These are phyloP conservation scores for Postia placenta DNA, from an alignment of 768 basidiomycete species.

Conservation along the genomic window DNA sequence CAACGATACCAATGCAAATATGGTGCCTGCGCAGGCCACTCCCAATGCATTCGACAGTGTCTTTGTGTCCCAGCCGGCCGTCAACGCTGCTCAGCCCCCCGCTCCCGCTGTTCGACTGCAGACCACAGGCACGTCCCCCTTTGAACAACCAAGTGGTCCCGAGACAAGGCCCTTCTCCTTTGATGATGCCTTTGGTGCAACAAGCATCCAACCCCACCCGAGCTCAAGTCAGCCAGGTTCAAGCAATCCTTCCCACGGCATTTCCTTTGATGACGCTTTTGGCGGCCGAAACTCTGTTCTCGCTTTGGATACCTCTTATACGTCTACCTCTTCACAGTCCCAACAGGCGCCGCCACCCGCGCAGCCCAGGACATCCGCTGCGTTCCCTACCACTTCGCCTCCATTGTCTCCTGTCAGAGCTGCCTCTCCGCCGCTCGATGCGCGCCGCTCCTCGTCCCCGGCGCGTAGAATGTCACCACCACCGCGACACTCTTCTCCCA, in stretches of 20 bases:
- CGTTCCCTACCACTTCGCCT: slow-evolving; percentile 35
- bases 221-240: slow-evolving; percentile 7
- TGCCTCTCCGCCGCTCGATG: slow-evolving; percentile 15
- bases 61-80: slow-evolving; percentile 17
- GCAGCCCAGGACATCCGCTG: slow-evolving; percentile 15
- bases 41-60: slow-evolving; percentile 28
- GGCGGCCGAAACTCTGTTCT: slow-evolving; percentile 38
- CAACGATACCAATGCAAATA: slow-evolving; percentile 19
- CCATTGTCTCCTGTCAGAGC: slow-evolving; percentile 34
- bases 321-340: slow-evolving; percentile 29
- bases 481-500: slow-evolving; percentile 48
- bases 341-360: slow-evolving; percentile 19
- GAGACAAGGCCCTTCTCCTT: slow-evolving; percentile 29
- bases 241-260: slow-evolving; percentile 14
- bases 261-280: slow-evolving; percentile 55
- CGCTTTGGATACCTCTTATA: slow-evolving; percentile 34
- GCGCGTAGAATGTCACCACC: slow-evolving; percentile 49
- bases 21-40: slow-evolving; percentile 4
- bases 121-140: slow-evolving; percentile 4
- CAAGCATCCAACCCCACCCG: slow-evolving; percentile 1
- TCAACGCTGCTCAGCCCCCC: slow-evolving; percentile 5
- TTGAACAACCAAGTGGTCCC: background rate
- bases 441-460: slow-evolving; percentile 31
- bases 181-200: slow-evolving; percentile 42
- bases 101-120: slow-evolving; percentile 8